These are phyloP conservation scores for Lipomyces sp. DNA, from an alignment of 805 yeast species.

Conservation along the genomic window DNA sequence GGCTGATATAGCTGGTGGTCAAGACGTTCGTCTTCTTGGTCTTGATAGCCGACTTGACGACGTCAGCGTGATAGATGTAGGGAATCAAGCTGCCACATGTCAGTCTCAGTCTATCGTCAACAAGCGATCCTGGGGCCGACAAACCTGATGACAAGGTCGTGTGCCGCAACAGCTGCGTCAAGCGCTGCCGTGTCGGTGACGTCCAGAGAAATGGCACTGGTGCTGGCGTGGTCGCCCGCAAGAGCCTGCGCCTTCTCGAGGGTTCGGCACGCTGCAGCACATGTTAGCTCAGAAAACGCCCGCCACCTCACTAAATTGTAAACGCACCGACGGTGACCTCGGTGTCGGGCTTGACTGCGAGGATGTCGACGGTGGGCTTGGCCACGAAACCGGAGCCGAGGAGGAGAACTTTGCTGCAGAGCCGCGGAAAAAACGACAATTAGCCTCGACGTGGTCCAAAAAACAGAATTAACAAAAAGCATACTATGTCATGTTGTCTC, in stretches of 20 bases:
- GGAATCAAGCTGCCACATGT: constrained; percentile 60
- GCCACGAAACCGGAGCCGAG: constrained; percentile 85
- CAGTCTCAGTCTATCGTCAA: no score
- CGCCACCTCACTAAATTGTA: neutral
- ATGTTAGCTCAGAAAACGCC: neutral
- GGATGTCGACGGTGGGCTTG: constrained; percentile 94
- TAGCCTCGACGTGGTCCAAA: no score
- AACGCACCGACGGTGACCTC: constrained; percentile 71
- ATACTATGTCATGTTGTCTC: no score
- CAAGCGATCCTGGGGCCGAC: neutral
- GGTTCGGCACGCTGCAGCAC: constrained; percentile 76
- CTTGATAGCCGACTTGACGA: constrained; percentile 90
- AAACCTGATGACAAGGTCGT: constrained; percentile 80
- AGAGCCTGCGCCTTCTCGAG: constrained; percentile 78
- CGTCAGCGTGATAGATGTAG: constrained; percentile 88
- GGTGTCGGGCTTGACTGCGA: constrained; percentile 68
- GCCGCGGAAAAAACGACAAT: no score
- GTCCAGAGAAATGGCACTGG: constrained; percentile 83
- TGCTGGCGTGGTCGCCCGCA: constrained; percentile 62
- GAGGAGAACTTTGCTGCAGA: constrained; percentile 26
- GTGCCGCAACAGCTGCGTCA: constrained; percentile 70
- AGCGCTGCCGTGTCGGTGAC: constrained; percentile 76
- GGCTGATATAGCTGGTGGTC: constrained; percentile 92
- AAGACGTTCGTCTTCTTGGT: constrained; percentile 76
- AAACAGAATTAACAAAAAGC: no score